Conservation (phyloP, 2,329 filamentous ascomycete genomes). For the Podosphaera aphanis region DNA sequence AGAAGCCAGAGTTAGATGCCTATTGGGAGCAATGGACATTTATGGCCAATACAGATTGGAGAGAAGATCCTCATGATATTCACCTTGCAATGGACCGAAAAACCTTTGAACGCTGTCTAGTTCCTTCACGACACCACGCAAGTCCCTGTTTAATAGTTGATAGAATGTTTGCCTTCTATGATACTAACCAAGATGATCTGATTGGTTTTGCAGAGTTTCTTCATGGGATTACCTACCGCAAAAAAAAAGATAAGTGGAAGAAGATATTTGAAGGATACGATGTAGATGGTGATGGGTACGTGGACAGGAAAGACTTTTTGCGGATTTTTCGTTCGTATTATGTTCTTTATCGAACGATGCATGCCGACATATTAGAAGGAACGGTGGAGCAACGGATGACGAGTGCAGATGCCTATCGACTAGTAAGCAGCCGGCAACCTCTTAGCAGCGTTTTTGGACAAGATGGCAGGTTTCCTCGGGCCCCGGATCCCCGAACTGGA, state of each 20-base stretch:
- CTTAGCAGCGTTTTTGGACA: constrained; percentile 54
- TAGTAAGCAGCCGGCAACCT: constrained; percentile 52
- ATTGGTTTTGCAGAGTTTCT: constrained; percentile 89
- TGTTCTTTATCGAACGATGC: constrained; percentile 70
- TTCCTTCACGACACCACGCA: constrained; percentile 61
- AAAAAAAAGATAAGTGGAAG: constrained; percentile 42
- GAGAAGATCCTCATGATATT: constrained; percentile 55
- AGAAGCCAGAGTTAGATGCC: constrained; percentile 71
- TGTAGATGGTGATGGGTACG: constrained; percentile 65
- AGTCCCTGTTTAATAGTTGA: constrained; percentile 82
- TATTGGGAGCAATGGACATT: constrained; percentile 95
- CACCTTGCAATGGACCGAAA: constrained; percentile 70
- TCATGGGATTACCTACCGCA: constrained; percentile 50
- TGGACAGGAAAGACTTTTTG: constrained; percentile 68
- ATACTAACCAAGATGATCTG: constrained; percentile 66
- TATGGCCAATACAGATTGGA: constrained; percentile 68
- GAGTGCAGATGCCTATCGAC: constrained; percentile 50
- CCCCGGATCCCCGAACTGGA: constrained; percentile 31
- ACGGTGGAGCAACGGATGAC: constrained; percentile 58
- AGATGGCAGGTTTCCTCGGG: constrained; percentile 41
- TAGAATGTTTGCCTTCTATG: constrained; percentile 90
- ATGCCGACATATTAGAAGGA: constrained; percentile 57
- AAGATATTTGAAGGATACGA: constrained; percentile 79
- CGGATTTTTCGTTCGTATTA: constrained; percentile 87
- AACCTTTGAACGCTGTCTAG: constrained; percentile 78